These are phyloP conservation scores for Phylloporus arenicola DNA, from an alignment of 768 basidiomycete genomes.

Conservation along the genomic window DNA sequence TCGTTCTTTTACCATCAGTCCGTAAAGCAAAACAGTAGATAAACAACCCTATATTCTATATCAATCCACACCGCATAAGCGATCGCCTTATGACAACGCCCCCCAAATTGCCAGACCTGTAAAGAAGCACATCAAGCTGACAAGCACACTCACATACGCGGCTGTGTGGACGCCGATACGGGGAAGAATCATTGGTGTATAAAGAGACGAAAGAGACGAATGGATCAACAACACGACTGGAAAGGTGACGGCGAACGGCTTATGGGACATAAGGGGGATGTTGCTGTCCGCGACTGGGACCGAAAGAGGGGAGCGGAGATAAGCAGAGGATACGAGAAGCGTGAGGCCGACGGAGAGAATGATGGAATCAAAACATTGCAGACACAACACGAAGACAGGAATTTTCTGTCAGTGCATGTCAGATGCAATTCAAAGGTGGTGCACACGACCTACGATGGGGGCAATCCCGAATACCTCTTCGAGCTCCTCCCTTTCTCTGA, in stretches of 20 bases:
- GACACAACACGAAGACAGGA: conserved; percentile 70
- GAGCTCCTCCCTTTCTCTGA: conserved; percentile 68
- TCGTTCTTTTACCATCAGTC: neutral
- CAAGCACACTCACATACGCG: conserved; percentile 63
- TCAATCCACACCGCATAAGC: neutral
- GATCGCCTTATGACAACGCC: conserved; percentile 41
- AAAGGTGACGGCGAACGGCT: conserved; percentile 36
- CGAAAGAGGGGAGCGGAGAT: conserved; percentile 51
- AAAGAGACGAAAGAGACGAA: conserved; percentile 52
- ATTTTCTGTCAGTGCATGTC: conserved; percentile 46
- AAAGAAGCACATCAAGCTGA: conserved; percentile 66
- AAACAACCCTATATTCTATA: conserved; percentile 1
- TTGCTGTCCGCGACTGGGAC: conserved; percentile 17
- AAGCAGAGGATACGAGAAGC: conserved; percentile 47
- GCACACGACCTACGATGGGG: conserved; percentile 54
- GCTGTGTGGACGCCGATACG: conserved; percentile 71
- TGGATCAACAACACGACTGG: conserved; percentile 46
- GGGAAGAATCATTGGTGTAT: conserved; percentile 63
- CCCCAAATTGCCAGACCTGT: conserved; percentile 71
- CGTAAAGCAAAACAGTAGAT: conserved; percentile 8
- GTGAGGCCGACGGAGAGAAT: conserved; percentile 64
- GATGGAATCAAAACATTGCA: conserved; percentile 72
- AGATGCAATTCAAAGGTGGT: neutral
- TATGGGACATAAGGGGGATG: conserved; percentile 27
- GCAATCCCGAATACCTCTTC: conserved; percentile 80